Conservation (phyloP, 805 yeast genomes). For the Maudiozyma bulderi region DNA sequence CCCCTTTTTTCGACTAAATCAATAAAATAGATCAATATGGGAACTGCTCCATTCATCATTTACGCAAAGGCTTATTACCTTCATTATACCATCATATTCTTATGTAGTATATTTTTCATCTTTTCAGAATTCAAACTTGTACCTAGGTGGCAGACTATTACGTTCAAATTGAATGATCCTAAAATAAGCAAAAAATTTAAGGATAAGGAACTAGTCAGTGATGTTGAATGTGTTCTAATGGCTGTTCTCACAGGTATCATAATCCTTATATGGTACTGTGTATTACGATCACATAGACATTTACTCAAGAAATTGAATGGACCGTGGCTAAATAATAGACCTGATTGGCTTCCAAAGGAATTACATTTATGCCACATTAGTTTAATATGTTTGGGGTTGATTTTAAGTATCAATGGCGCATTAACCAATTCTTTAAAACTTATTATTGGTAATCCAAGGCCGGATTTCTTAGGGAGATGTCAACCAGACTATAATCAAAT, state of each 20-base stretch:
- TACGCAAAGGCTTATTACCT: slow-evolving; percentile 8
- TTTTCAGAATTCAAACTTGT: slow-evolving; percentile 10
- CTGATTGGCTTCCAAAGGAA: slow-evolving; percentile 13
- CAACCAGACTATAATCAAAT: slow-evolving; percentile 9
- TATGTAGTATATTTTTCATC: slow-evolving; percentile 9
- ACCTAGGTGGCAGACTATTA: slow-evolving; percentile 9
- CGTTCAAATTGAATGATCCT: slow-evolving; percentile 10
- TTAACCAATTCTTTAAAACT: slow-evolving; percentile 21
- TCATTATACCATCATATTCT: slow-evolving; percentile 8
- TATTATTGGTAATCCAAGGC: slow-evolving; percentile 20
- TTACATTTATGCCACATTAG: slow-evolving; percentile 18
- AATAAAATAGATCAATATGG: not conserved
- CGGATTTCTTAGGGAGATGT: slow-evolving; percentile 26
- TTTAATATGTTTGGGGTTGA: slow-evolving; percentile 12
- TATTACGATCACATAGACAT: slow-evolving; percentile 6
- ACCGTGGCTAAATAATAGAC: slow-evolving; percentile 8
- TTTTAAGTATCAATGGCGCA: slow-evolving; percentile 18
- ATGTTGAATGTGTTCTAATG: slow-evolving; percentile 14
- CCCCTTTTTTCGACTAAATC: not conserved
- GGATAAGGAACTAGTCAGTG: slow-evolving; percentile 16
- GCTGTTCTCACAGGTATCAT: slow-evolving; percentile 7
- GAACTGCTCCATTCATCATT: not conserved
- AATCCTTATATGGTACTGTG: slow-evolving; percentile 12
- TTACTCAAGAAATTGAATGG: slow-evolving; percentile 2
- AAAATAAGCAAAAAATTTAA: slow-evolving; percentile 14